Percentiles rank a stretch among this genome's conserved stretches.
Evolutionary conservation across 2,329 filamentous ascomycete genomes (phyloP).

Genomic region (Neoarthrinium moseri): DNA sequence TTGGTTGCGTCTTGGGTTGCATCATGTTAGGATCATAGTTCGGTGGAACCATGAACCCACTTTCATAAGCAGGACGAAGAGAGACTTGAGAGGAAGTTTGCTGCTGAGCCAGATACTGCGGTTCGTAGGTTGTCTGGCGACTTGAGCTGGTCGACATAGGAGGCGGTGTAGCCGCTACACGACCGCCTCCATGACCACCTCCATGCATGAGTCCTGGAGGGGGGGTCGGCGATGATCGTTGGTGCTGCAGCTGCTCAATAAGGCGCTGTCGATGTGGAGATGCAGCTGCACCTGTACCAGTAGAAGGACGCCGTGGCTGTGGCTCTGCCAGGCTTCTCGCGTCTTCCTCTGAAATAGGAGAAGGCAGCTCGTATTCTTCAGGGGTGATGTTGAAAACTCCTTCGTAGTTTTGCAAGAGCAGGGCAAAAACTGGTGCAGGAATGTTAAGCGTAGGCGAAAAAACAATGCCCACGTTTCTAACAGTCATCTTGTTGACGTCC

Average conservation of each 20-base stretch:
- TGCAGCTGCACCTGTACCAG: slow-evolving; percentile 45
- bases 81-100: slow-evolving; percentile 25
- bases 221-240: slow-evolving; percentile 48
- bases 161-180: slow-evolving; percentile 21
- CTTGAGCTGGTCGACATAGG: slow-evolving; percentile 49
- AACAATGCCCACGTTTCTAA: slow-evolving; percentile 95
- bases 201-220: slow-evolving; percentile 32
- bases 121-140: slow-evolving; percentile 41
- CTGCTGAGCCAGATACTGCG: slow-evolving; percentile 38
- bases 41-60: slow-evolving; percentile 31
- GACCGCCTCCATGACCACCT: slow-evolving; percentile 30
- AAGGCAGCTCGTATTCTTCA: slow-evolving; percentile 60
- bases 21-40: slow-evolving; percentile 32
- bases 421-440: slow-evolving; percentile 87
- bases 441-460: slow-evolving; percentile 98
- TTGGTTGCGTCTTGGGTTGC: slow-evolving; percentile 17
- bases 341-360: slow-evolving; percentile 39
- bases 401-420: slow-evolving; percentile 89
- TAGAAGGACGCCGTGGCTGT: slow-evolving; percentile 46
- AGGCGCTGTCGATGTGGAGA: slow-evolving; percentile 53
- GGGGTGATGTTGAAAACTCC: slow-evolving; percentile 76
- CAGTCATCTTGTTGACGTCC: slow-evolving; percentile 94
- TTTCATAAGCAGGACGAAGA: slow-evolving; percentile 45
- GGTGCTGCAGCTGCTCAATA: slow-evolving; percentile 37
- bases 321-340: slow-evolving; percentile 24